These are phyloP conservation scores for Chlorociboria aeruginascens DNA, from an alignment of 495 filamentous ascomycete genomes.

Conservation along the genomic window DNA sequence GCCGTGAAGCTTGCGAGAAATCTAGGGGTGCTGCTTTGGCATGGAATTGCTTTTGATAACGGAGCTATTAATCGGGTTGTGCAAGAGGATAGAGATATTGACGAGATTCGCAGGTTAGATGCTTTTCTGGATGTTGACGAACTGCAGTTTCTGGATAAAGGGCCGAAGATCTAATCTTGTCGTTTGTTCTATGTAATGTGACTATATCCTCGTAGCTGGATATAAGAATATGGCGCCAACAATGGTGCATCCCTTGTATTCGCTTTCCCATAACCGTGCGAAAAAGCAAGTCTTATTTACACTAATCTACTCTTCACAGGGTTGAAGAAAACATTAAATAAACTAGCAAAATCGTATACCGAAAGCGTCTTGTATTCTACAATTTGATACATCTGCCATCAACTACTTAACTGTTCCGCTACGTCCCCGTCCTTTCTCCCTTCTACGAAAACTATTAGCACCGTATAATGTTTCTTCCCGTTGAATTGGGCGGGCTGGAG, in stretches of 20 bases:
- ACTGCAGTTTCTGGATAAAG: neutral
- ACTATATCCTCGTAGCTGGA: no score
- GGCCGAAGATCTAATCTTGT: neutral
- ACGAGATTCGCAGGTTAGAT: conserved; percentile 35
- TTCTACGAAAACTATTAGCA: neutral
- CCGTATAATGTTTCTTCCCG: conserved; percentile 10
- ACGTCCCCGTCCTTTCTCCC: conserved; percentile 13
- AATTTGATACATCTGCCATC: neutral
- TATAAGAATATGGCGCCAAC: no score
- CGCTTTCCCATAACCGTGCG: no score
- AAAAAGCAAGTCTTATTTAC: no score
- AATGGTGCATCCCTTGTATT: no score
- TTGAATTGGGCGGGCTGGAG: no score
- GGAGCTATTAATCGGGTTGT: conserved; percentile 41
- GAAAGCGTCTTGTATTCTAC: neutral
- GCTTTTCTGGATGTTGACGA: conserved; percentile 8
- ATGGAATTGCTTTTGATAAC: conserved; percentile 47
- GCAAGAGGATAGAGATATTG: conserved; percentile 31
- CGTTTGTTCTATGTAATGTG: neutral
- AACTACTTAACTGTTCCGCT: conserved; percentile 17
- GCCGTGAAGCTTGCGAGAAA: conserved; percentile 31
- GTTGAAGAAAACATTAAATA: neutral
- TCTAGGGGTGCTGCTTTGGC: conserved; percentile 44
- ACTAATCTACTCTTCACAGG: neutral
- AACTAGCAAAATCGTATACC: neutral